Conservation (phyloP, 257 asterid genomes). For the Catharanthus roseus region DNA sequence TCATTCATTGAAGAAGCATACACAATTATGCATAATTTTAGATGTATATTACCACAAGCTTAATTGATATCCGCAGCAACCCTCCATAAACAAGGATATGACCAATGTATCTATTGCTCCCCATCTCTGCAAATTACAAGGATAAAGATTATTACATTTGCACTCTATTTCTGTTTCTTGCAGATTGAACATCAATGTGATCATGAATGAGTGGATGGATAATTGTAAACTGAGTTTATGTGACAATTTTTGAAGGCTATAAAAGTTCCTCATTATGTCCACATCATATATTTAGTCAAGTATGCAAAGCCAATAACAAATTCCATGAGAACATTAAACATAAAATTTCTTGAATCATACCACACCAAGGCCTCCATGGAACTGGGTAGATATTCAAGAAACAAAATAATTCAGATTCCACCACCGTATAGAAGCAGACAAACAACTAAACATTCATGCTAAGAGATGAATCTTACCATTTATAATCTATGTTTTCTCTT, state of each 20-base stretch:
- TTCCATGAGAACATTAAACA: neutral
- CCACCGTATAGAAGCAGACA: neutral
- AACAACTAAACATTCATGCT: neutral
- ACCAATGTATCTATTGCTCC: neutral
- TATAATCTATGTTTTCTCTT: neutral
- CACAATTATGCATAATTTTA: too few relatives aligned
- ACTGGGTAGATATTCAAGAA: too few relatives aligned
- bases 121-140: conserved; percentile 1
- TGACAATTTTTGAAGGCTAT: neutral
- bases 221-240: neutral
- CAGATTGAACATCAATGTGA: neutral
- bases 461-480: conserved; percentile 9
- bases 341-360: neutral
- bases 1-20: neutral
- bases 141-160: neutral
- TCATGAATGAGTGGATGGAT: too few relatives aligned
- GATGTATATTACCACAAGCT: neutral
- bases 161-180: neutral
- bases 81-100: neutral
- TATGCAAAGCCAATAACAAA: neutral
- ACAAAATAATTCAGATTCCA: neutral
- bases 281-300: neutral
- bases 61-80: neutral
- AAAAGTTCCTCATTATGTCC: neutral
- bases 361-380: neutral